Percentiles rank a stretch among this genome's conserved stretches.
phyloP scores from a whole-genome alignment of 495 filamentous ascomycete genomes.

The Glonium stellatum region DNA sequence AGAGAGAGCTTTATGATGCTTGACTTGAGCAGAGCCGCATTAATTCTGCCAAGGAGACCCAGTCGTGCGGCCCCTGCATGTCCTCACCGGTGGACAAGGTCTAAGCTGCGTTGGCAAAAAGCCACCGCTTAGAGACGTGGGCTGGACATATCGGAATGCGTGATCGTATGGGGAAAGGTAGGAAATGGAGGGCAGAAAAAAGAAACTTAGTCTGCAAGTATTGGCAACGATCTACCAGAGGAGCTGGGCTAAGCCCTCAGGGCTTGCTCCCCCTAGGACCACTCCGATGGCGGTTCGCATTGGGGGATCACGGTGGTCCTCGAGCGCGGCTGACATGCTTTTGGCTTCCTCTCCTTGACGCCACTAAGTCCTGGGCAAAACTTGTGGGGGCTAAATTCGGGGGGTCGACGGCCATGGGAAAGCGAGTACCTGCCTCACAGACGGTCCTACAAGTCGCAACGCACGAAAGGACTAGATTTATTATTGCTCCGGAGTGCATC shows the following conservation, averaged over 20 bases:
- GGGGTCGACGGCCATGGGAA: neutral
- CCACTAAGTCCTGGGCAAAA: neutral
- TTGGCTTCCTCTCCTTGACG: neutral
- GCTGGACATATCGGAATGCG: constrained; percentile 6
- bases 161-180: constrained; percentile 23
- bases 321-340: neutral
- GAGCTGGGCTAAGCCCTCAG: constrained; percentile 11
- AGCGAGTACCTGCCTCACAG: neutral
- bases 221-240: neutral
- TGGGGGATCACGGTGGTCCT: neutral
- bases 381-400: neutral
- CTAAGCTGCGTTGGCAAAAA: neutral
- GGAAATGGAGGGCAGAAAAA: constrained; percentile 7
- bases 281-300: neutral
- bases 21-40: constrained; percentile 27
- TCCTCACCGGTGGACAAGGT: constrained; percentile 17
- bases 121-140: constrained; percentile 16
- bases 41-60: neutral
- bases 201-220: too few relatives aligned
- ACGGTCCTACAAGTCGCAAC: neutral
- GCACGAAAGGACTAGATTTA: neutral
- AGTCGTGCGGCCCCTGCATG: constrained; percentile 7
- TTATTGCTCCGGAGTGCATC: neutral
- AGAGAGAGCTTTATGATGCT: constrained; percentile 18
- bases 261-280: neutral